Conservation (phyloP, 371 early-diverging fungal species). For the Nosema muscidifuracis region DNA sequence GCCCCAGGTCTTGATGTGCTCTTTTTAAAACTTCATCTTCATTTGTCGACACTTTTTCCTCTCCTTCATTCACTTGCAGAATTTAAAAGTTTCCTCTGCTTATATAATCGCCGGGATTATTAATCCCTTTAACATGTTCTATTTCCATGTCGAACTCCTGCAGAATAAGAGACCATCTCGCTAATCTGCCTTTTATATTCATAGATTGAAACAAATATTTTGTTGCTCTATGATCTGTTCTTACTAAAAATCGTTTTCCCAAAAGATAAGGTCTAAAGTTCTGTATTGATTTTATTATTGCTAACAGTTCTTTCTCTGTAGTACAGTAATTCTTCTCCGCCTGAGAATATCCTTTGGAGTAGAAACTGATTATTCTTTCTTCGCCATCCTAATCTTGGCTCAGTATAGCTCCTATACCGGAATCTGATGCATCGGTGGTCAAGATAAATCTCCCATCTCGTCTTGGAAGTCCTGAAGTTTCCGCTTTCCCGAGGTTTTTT, state of each 20-base stretch:
- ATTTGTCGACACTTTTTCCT: too few species aligned
- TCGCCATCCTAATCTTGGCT: neutral
- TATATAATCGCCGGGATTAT: neutral
- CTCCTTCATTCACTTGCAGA: too few species aligned
- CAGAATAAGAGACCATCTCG: neutral
- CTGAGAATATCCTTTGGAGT: neutral
- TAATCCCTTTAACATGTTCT: slow-evolving; percentile 17
- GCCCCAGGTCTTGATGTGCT: too few species aligned
- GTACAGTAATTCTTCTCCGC: slow-evolving; percentile 12
- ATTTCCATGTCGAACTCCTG: slow-evolving; percentile 5
- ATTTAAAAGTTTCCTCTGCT: neutral
- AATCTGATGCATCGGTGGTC: neutral
- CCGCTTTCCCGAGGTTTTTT: too few species aligned
- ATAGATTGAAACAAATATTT: neutral
- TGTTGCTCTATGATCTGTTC: slow-evolving; percentile 4
- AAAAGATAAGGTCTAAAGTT: slow-evolving; percentile 5
- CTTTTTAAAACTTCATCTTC: too few species aligned
- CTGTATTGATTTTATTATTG: neutral
- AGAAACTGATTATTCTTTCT: neutral
- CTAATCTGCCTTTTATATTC: neutral
- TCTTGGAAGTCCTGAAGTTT: too few species aligned
- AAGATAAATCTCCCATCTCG: neutral
- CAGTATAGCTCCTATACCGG: neutral
- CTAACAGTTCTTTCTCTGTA: slow-evolving; percentile 13
- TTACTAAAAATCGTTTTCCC: neutral